Percentiles rank a stretch among this genome's conserved stretches.
phyloP scores from a whole-genome alignment of 768 basidiomycete species.

The Holtermanniella nyarrowii region DNA sequence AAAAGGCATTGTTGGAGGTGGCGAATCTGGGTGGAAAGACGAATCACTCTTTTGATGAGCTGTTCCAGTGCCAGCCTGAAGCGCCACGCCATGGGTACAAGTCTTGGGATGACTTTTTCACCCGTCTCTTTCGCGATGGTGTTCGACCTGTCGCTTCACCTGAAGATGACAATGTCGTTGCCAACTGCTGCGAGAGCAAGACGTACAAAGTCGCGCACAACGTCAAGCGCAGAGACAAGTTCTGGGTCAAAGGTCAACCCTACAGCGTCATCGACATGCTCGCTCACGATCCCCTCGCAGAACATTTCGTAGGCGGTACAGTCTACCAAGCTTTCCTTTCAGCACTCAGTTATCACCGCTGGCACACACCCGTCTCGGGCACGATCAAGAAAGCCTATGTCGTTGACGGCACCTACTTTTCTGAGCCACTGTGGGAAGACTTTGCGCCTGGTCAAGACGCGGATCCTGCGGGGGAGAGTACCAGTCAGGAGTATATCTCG shows the following conservation, averaged over 20 bases:
- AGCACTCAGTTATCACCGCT: slow-evolving; percentile 53
- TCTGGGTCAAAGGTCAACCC: slow-evolving; percentile 56
- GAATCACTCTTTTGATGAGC: slow-evolving; percentile 40
- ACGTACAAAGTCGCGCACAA: slow-evolving; percentile 44
- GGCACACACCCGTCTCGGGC: slow-evolving; percentile 52
- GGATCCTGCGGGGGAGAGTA: slow-evolving; percentile 31
- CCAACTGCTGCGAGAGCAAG: slow-evolving; percentile 50
- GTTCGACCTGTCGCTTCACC: slow-evolving; percentile 44
- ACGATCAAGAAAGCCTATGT: slow-evolving; percentile 47
- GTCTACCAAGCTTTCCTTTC: slow-evolving; percentile 52
- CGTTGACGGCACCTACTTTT: slow-evolving; percentile 39
- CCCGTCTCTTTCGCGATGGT: slow-evolving; percentile 42
- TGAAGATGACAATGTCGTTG: slow-evolving; percentile 43
- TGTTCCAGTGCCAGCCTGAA: slow-evolving; percentile 44
- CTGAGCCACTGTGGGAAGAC: slow-evolving; percentile 36
- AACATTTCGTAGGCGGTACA: slow-evolving; percentile 47
- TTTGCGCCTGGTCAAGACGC: slow-evolving; percentile 42
- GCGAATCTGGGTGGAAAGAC: slow-evolving; percentile 28
- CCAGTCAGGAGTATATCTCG: slow-evolving; percentile 44
- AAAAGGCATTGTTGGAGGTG: slow-evolving; percentile 28
- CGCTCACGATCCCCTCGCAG: slow-evolving; percentile 42
- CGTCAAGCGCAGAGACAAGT: slow-evolving; percentile 45
- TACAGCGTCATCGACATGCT: slow-evolving; percentile 56
- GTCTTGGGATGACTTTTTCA: slow-evolving; percentile 53
- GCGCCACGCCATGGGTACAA: slow-evolving; percentile 45